A percentile compares a stretch with the other conserved stretches of the same genome.
phyloP scores from a whole-genome alignment of 495 filamentous ascomycete species.

The Lasiosphaeriaceae sp. region DNA sequence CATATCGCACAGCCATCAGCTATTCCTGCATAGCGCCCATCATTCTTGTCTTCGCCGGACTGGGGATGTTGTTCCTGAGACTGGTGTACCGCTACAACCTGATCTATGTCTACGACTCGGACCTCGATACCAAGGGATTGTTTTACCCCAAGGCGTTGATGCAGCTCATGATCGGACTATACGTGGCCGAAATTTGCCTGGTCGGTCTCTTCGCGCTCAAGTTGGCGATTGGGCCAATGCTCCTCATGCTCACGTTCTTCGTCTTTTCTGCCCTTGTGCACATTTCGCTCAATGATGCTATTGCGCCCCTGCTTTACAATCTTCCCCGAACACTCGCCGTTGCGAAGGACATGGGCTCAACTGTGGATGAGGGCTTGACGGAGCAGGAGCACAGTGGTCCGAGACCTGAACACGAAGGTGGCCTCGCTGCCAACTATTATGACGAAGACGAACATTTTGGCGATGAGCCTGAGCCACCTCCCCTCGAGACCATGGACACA shows the following conservation, averaged over 20 bases:
- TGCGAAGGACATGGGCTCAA: conserved; percentile 49
- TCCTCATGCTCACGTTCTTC: conserved; percentile 71
- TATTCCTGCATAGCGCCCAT: conserved; percentile 89
- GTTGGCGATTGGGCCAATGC: conserved; percentile 61
- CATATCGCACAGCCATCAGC: conserved; percentile 53
- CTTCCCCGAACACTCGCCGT: conserved; percentile 54
- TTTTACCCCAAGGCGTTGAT: conserved; percentile 75
- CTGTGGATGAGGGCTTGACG: conserved; percentile 24
- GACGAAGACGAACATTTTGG: conserved; percentile 29
- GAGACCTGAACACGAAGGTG: conserved; percentile 14
- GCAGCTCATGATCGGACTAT: conserved; percentile 78
- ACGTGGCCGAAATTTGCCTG: conserved; percentile 72
- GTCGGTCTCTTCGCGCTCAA: conserved; percentile 78
- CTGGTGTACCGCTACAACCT: conserved; percentile 84
- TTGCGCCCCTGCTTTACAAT: conserved; percentile 70
- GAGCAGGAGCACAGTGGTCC: conserved; percentile 25
- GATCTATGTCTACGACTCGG: conserved; percentile 71
- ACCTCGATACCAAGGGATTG: conserved; percentile 79
- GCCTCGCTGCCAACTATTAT: conserved; percentile 37
- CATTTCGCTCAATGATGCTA: conserved; percentile 67
- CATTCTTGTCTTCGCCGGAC: conserved; percentile 75
- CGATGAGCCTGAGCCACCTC: conserved; percentile 20
- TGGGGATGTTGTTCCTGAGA: conserved; percentile 76
- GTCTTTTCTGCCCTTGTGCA: conserved; percentile 75
- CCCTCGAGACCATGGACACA: conserved; percentile 24